These are phyloP conservation scores for Exophiala oligosperma DNA, from an alignment of 2,329 filamentous ascomycete species.

Conservation along the genomic window DNA sequence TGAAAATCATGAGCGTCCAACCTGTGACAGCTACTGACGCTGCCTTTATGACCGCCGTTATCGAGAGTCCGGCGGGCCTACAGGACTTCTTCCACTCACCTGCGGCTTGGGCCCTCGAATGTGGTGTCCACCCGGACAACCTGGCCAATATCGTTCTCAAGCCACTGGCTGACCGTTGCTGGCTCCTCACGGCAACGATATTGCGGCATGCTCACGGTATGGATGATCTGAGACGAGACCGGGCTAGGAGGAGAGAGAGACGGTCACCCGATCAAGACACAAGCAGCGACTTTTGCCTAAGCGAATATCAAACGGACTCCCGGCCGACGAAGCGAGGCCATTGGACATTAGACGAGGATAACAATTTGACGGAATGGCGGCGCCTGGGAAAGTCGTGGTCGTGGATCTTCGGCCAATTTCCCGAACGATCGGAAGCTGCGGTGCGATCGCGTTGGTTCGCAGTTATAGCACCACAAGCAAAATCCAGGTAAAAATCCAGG, in stretches of 20 bases:
- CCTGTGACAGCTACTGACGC: not conserved
- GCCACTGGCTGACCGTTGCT: not conserved
- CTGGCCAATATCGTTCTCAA: not conserved
- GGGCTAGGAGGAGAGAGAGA: too few relatives aligned
- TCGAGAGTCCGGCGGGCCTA: not conserved
- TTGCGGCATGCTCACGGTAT: not conserved
- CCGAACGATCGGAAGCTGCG: not conserved
- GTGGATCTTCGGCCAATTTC: not conserved
- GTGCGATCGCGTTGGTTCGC: not conserved
- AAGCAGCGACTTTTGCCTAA: too few relatives aligned
- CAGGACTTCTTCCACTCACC: not conserved
- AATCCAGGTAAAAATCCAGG: not conserved
- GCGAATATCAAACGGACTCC: too few relatives aligned
- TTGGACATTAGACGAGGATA: not conserved
- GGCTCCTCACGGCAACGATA: not conserved
- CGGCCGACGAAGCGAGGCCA: too few relatives aligned
- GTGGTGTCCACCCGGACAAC: not conserved
- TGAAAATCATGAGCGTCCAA: not conserved
- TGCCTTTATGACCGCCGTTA: not conserved
- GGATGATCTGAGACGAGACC: not conserved
- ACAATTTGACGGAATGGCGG: not conserved
- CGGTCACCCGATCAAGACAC: too few relatives aligned
- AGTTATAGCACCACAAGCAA: not conserved
- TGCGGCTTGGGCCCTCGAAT: not conserved
- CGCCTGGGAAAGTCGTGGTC: not conserved